Percentiles rank a stretch among this genome's conserved stretches.
Conservation (phyloP, 495 filamentous ascomycete species). For the Oleoguttula mirabilis region DNA sequence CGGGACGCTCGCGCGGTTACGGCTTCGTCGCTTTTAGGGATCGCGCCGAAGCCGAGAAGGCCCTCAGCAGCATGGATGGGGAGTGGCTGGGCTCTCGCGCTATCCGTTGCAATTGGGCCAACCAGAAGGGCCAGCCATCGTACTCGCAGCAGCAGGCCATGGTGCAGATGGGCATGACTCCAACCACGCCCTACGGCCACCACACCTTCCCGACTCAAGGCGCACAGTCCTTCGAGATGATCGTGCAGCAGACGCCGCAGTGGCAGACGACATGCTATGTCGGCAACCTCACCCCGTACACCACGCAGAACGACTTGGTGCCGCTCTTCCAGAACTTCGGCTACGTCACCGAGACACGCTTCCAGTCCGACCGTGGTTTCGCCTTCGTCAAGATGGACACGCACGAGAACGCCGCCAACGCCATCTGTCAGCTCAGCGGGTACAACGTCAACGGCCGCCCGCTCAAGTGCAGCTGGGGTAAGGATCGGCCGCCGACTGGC, state of each 20-base stretch:
- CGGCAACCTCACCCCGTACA: slow-evolving; percentile 95
- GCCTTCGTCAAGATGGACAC: slow-evolving; percentile 99
- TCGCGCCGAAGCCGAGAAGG: slow-evolving; percentile 87
- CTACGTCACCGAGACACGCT: slow-evolving; percentile 90
- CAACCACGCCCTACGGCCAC: slow-evolving; percentile 89
- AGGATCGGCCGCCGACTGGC: slow-evolving; percentile 86
- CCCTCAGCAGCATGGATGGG: slow-evolving; percentile 92
- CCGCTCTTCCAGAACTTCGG: slow-evolving; percentile 98
- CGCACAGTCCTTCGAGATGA: slow-evolving; percentile 95
- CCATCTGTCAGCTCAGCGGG: slow-evolving; percentile 92
- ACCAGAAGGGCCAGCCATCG: slow-evolving; percentile 97
- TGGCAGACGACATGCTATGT: slow-evolving; percentile 99
- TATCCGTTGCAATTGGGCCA: slow-evolving; percentile 99
- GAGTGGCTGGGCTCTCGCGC: slow-evolving; percentile 98
- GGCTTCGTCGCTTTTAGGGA: slow-evolving; percentile 98
- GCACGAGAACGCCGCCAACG: slow-evolving; percentile 96
- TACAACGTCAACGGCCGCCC: slow-evolving; percentile 97
- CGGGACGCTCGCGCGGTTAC: slow-evolving; percentile 90
- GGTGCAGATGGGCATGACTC: slow-evolving; percentile 97
- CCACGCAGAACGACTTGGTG: slow-evolving; percentile 86
- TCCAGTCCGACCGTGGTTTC: slow-evolving; percentile 96
- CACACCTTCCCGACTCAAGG: slow-evolving; percentile 97
- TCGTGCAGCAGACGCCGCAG: slow-evolving; percentile 87
- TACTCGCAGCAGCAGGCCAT: slow-evolving; percentile 96
- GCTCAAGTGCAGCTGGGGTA: slow-evolving; percentile 98